Conservation (phyloP, 176 grass and related monocot species). For the Oryza meyeriana region DNA sequence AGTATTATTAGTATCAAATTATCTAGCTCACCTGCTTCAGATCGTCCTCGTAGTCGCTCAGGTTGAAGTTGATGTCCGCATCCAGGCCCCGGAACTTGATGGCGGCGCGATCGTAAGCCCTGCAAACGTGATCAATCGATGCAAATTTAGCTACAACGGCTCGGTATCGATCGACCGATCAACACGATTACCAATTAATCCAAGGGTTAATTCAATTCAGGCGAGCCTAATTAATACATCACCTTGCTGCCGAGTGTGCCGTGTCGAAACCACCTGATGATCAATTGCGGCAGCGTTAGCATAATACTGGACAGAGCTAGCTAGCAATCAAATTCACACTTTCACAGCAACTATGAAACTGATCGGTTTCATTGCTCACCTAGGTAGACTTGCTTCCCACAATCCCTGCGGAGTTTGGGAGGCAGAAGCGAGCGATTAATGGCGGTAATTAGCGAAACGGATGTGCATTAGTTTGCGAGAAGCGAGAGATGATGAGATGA, state of each 20-base stretch:
- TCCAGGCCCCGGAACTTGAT: constrained; percentile 96
- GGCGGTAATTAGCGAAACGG: neutral
- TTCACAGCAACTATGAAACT: neutral
- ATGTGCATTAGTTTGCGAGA: neutral
- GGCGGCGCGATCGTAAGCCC: constrained; percentile 90
- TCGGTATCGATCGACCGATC: neutral
- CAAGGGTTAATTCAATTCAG: neutral
- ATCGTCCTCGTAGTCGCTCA: constrained; percentile 91
- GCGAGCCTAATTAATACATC: neutral
- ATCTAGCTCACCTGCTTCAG: constrained; percentile 59
- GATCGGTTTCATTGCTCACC: constrained; percentile 40
- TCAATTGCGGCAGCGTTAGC: constrained; percentile 1
- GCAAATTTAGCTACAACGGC: neutral
- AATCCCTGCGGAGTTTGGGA: constrained; percentile 67
- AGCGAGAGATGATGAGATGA: neutral
- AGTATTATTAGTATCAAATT: neutral
- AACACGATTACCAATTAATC: neutral
- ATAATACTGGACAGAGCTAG: neutral
- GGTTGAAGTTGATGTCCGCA: constrained; percentile 94
- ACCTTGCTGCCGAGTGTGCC: constrained; percentile 91
- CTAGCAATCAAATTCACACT: neutral
- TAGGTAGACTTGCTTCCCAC: constrained; percentile 95
- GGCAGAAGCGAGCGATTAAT: constrained; percentile 13
- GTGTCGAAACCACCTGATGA: constrained; percentile 95
- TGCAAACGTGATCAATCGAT: constrained; percentile 14